These are phyloP conservation scores for Dendrothele bispora DNA, from an alignment of 768 basidiomycete species.

Conservation along the genomic window DNA sequence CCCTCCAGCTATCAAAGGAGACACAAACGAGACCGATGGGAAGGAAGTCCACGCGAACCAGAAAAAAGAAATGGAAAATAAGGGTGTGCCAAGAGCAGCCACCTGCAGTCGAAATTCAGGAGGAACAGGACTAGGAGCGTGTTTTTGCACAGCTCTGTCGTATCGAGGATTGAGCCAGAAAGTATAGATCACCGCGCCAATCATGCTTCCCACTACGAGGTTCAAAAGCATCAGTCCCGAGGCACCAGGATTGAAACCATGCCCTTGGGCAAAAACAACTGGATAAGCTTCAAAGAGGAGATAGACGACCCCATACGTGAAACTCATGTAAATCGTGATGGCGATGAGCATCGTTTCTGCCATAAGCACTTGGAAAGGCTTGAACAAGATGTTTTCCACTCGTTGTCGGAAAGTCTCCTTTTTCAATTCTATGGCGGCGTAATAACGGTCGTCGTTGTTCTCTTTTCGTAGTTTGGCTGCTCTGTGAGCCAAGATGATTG, in stretches of 20 bases:
- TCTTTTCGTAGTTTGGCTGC: constrained; percentile 50
- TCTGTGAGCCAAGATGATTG: constrained; percentile 52
- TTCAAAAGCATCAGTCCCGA: constrained; percentile 63
- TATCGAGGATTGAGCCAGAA: constrained; percentile 49
- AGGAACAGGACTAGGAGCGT: constrained; percentile 51
- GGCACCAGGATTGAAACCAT: constrained; percentile 51
- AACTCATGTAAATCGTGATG: constrained; percentile 63
- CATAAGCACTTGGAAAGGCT: constrained; percentile 64
- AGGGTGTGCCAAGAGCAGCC: constrained; percentile 48
- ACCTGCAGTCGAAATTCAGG: constrained; percentile 58
- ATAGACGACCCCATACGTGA: constrained; percentile 63
- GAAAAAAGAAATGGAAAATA: constrained; percentile 56
- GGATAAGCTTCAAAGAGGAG: constrained; percentile 63
- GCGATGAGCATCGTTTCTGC: constrained; percentile 64
- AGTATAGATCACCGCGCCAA: constrained; percentile 36
- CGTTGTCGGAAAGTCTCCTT: constrained; percentile 38
- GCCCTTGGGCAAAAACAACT: constrained; percentile 51
- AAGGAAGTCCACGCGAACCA: constrained; percentile 70
- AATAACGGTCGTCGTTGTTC: constrained; percentile 50
- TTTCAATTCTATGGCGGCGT: constrained; percentile 49
- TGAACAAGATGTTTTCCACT: constrained; percentile 44
- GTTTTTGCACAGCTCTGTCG: constrained; percentile 38
- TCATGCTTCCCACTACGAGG: constrained; percentile 49
- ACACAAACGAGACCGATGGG: constrained; percentile 50
- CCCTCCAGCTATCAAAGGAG: constrained; percentile 48